Percentiles rank a stretch among this genome's conserved stretches.
These are phyloP conservation scores for Phytophthora uliginosa DNA, from an alignment of 352 stramenopile species.

Conservation along the genomic window DNA sequence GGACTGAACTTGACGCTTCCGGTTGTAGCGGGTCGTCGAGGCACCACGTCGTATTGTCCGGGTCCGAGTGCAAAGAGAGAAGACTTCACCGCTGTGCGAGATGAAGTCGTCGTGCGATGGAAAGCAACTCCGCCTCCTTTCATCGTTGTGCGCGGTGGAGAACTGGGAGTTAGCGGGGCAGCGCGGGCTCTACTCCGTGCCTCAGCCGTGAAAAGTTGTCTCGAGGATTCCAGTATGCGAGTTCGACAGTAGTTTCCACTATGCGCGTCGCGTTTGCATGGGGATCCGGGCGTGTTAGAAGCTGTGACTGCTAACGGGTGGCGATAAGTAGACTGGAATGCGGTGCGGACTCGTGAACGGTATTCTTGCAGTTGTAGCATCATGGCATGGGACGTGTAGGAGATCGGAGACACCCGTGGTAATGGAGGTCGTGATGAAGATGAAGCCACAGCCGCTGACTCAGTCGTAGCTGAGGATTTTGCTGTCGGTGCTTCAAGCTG, in stretches of 20 bases:
- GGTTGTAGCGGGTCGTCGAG: slow-evolving; percentile 31
- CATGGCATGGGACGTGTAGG: slow-evolving; percentile 69
- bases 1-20: slow-evolving; percentile 67
- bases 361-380: slow-evolving; percentile 73
- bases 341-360: slow-evolving; percentile 49
- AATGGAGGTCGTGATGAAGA: slow-evolving; percentile 10
- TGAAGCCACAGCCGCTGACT: background rate
- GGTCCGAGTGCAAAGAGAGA: slow-evolving; percentile 63
- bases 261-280: slow-evolving; percentile 23
- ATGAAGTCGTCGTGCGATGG: slow-evolving; percentile 40
- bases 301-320: slow-evolving; percentile 34
- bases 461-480: background rate
- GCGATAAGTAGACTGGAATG: slow-evolving; percentile 63
- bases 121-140: slow-evolving; percentile 55
- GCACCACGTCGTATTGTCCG: slow-evolving; percentile 62
- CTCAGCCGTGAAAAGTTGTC: slow-evolving; percentile 40
- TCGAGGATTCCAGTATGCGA: slow-evolving; percentile 51
- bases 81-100: slow-evolving; percentile 35
- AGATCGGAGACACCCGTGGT: slow-evolving; percentile 25
- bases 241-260: slow-evolving; percentile 49
- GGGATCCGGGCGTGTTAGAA: slow-evolving; percentile 6
- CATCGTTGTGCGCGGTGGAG: slow-evolving; percentile 18
- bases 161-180: slow-evolving; percentile 9
- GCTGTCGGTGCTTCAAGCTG: background rate
- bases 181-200: slow-evolving; percentile 3